phyloP scores from a whole-genome alignment of 108 stramenopile species.

The Nitzschia inconspicua region DNA sequence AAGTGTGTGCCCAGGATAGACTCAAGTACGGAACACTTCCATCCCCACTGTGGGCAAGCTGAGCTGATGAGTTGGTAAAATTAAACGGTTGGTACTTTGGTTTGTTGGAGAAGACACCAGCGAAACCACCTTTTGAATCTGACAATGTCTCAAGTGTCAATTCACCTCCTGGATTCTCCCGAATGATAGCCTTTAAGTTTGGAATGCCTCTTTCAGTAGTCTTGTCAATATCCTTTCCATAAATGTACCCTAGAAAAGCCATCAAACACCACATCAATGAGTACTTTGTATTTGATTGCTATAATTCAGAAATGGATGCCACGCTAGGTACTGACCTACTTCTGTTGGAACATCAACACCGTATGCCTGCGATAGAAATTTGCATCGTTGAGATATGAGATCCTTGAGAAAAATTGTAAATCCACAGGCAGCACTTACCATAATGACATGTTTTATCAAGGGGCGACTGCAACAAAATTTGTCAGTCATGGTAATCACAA shows the following conservation, averaged over 20 bases:
- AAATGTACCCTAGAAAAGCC: no score
- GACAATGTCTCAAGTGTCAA: conserved; percentile 15
- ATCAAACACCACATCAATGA: no score
- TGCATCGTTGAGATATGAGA: no score
- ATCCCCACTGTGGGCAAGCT: conserved; percentile 63
- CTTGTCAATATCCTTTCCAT: no score
- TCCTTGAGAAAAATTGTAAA: no score
- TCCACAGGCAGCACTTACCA: no score
- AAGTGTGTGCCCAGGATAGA: conserved; percentile 80
- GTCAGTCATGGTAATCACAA: conserved; percentile 1
- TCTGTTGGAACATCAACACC: conserved; percentile 84
- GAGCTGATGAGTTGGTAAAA: conserved; percentile 6
- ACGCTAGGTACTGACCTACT: conserved; percentile 67
- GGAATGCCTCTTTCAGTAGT: conserved; percentile 27
- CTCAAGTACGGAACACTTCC: conserved; percentile 84
- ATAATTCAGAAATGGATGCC: no score
- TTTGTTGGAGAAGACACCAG: conserved; percentile 54
- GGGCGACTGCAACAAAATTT: conserved; percentile 38
- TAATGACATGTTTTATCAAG: conserved; percentile 77
- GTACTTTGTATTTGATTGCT: no score
- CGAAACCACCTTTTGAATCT: conserved; percentile 15
- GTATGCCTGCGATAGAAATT: no score
- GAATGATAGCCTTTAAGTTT: conserved; percentile 43
- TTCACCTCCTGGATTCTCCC: conserved; percentile 61
- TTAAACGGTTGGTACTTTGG: conserved; percentile 34